Evolutionary conservation across 345 rosid species (phyloP), one percentile per base, ranked within the genome.

Genomic region (Trapa bicornis): DNA sequence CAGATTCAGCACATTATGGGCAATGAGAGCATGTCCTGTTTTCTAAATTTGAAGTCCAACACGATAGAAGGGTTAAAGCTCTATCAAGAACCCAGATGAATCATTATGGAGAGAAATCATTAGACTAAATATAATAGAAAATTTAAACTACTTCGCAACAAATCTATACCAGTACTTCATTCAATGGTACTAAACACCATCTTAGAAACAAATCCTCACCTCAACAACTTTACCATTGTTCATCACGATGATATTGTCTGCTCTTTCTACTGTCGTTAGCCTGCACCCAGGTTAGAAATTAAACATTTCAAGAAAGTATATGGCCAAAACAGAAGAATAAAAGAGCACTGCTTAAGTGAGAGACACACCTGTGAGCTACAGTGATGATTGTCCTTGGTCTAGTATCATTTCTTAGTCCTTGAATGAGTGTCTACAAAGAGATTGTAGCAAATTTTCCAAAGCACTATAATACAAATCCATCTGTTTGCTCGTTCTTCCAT

Each of bases 321-420:
- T 29, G 17, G 9, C 32, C 36, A 33, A 37, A 72, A 12, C 2
- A 4, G 4, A 48, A 16, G 50, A 12, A 62, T 33, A 64, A 69
- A 48, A 62, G 13, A 38, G 50, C 6, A 45, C 11, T 2, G 38
- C 17, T 14, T 7, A 37, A 16, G 58, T 8, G 67, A 22, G 67
- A 42, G 37, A 36, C 61, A 2, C 4, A 74, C 86, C 86, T 82
- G 53, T 82, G 86, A 35, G 86, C 79, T 70, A 82, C 72, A 53
- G 74, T 56, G 48, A 82, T 72, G 69, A 80, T n/a, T 0, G 83
- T 80, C 71, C 83, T 79, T 42, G 68, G 68, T 67, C 60, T 47
- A 54, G 50, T 29, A 41, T 71, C 77, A 64, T 67, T 77, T 72
- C 75, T 77, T 37, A 74, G 71, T 9, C 53, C 57, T 56, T 68